Evolutionary conservation across 495 filamentous ascomycete genomes (phyloP).

Genomic region (Trichodelitschia bisporula): DNA sequence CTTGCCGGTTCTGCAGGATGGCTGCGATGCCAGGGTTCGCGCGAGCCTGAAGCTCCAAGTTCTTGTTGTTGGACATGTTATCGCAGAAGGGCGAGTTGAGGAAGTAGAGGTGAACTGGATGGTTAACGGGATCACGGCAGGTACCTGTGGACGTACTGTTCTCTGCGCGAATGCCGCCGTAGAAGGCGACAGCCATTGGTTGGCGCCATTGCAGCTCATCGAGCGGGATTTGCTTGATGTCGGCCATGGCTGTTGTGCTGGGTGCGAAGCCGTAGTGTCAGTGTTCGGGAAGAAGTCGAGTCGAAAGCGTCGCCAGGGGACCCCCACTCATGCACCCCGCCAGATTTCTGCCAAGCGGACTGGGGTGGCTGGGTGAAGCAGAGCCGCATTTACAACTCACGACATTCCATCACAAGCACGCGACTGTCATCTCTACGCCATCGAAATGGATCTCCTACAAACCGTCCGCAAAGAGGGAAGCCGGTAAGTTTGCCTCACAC

Average conservation of each 20-base stretch:
- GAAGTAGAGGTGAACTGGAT: constrained; percentile 66
- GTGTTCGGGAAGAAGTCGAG: not conserved
- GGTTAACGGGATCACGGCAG: not conserved
- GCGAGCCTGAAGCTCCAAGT: constrained; percentile 47
- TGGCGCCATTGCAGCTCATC: constrained; percentile 62
- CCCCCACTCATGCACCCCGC: too few species aligned
- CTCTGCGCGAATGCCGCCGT: constrained; percentile 26
- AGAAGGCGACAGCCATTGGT: constrained; percentile 28
- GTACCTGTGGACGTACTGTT: too few species aligned
- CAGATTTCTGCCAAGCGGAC: too few species aligned
- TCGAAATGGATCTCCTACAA: constrained; percentile 75
- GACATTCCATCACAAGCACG: constrained; percentile 1
- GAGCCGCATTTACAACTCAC: not conserved
- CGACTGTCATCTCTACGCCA: constrained; percentile 1
- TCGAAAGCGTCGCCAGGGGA: too few species aligned
- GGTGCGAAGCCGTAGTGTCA: not conserved
- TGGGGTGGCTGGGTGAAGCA: not conserved
- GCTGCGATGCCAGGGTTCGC: constrained; percentile 35
- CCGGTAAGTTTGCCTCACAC: constrained; percentile 21
- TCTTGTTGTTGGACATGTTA: constrained; percentile 62
- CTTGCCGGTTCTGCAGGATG: constrained; percentile 40
- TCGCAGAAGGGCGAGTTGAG: constrained; percentile 80
- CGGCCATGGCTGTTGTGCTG: not conserved
- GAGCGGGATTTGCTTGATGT: constrained; percentile 26
- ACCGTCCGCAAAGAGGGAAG: constrained; percentile 83